Percentiles rank a stretch among this genome's conserved stretches.
These are phyloP conservation scores for Aspergillus nidulans DNA, from an alignment of 495 filamentous ascomycete species.

Conservation along the genomic window DNA sequence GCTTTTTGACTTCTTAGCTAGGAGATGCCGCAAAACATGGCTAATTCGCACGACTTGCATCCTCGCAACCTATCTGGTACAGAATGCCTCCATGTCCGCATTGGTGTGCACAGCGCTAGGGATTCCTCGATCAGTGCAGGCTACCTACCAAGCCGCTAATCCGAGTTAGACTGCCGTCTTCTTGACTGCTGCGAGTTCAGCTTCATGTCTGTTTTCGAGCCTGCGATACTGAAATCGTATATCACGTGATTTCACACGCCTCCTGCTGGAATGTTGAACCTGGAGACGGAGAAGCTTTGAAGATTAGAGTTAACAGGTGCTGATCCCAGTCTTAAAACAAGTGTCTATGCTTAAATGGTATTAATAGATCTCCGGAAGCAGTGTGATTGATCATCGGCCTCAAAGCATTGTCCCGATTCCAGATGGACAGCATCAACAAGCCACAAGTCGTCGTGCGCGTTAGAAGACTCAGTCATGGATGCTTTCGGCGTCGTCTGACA, in stretches of 20 bases:
- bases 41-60: too few species aligned
- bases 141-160: neutral
- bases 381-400: neutral
- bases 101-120: neutral
- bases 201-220: neutral
- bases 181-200: neutral
- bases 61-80: too few species aligned
- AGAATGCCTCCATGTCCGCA: too few species aligned
- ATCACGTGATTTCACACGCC: slow-evolving; percentile 13
- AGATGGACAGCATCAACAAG: neutral
- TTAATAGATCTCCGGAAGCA: slow-evolving; percentile 3
- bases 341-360: neutral
- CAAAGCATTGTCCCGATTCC: slow-evolving; percentile 3
- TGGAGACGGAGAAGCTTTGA: neutral
- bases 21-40: too few species aligned
- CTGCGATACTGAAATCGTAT: neutral
- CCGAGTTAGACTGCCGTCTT: neutral
- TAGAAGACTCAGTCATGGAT: neutral
- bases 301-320: neutral
- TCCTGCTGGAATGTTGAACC: slow-evolving; percentile 4
- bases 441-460: neutral
- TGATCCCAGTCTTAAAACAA: neutral
- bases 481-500: neutral
- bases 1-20: too few species aligned
- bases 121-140: neutral